Percentiles rank a stretch among this genome's conserved stretches.
phyloP scores from a whole-genome alignment of 148 eudicot species.

The Talinum fruticosum region DNA sequence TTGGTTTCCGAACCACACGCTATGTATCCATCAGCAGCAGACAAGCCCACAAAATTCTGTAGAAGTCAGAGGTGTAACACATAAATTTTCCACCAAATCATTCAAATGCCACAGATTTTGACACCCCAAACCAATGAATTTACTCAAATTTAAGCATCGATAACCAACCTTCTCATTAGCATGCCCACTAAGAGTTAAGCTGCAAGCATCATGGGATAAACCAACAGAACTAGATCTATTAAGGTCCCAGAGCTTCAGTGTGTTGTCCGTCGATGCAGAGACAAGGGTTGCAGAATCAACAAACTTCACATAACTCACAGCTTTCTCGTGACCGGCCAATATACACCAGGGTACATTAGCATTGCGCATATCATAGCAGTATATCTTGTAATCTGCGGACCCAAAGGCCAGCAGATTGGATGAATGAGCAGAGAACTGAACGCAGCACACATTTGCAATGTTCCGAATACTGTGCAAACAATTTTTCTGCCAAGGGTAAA shows the following conservation, averaged over 20 bases:
- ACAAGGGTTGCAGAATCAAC: conserved; percentile 72
- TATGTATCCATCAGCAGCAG: conserved; percentile 82
- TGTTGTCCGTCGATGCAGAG: conserved; percentile 94
- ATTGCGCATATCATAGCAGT: conserved; percentile 84
- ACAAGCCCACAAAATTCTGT: conserved; percentile 93
- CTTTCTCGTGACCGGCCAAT: conserved; percentile 70
- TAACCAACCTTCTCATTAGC: conserved; percentile 79
- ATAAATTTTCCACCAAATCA: background rate
- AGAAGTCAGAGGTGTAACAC: conserved; percentile 10
- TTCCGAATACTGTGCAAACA: conserved; percentile 49
- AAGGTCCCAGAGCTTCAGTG: conserved; percentile 96
- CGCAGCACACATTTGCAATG: conserved; percentile 83
- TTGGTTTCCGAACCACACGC: conserved; percentile 94
- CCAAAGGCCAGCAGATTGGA: conserved; percentile 70
- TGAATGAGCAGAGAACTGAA: conserved; percentile 82
- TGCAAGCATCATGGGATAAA: conserved; percentile 64
- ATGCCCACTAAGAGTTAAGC: conserved; percentile 68
- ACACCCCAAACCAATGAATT: background rate
- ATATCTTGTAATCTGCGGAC: conserved; percentile 81
- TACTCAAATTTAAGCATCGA: conserved; percentile 13
- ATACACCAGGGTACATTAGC: conserved; percentile 69
- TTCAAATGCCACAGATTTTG: background rate
- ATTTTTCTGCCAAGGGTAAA: conserved; percentile 49
- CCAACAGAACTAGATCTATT: conserved; percentile 46
- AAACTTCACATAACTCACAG: conserved; percentile 89